Conservation (phyloP, 1,139 yeast genomes). For the Geotrichum restrictum region DNA sequence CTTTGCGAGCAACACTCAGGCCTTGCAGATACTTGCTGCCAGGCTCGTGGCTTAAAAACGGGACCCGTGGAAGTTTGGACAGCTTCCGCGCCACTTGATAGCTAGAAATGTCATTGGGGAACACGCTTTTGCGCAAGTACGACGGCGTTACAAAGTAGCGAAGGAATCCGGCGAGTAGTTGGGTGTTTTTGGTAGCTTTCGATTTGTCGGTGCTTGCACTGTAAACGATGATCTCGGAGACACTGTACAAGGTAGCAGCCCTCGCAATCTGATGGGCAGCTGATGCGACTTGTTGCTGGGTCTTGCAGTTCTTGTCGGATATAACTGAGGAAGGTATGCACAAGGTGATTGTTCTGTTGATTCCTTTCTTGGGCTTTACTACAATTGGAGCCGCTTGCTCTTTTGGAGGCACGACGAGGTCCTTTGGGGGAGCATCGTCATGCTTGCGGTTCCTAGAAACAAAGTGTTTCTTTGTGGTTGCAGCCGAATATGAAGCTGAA, state of each 20-base stretch:
- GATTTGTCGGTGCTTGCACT: conserved; percentile 33
- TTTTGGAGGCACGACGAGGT: too few relatives aligned
- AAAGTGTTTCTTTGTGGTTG: too few relatives aligned
- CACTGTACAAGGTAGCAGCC: conserved; percentile 63
- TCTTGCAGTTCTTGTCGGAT: conserved; percentile 50
- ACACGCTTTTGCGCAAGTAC: conserved; percentile 63
- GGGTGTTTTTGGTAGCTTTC: conserved; percentile 20
- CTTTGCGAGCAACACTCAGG: conserved; percentile 57
- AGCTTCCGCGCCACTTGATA: conserved; percentile 71
- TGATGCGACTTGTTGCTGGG: conserved; percentile 68
- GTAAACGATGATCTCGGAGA: conserved; percentile 67
- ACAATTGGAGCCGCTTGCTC: too few relatives aligned
- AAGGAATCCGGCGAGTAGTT: conserved; percentile 58
- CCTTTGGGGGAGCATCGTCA: too few relatives aligned
- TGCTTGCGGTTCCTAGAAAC: too few relatives aligned
- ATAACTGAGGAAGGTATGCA: conserved; percentile 67
- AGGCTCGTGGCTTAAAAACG: conserved; percentile 57
- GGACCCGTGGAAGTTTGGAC: conserved; percentile 70
- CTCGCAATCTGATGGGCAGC: conserved; percentile 76
- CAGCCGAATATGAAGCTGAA: too few relatives aligned
- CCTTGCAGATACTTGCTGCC: conserved; percentile 54
- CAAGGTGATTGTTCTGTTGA: conserved; percentile 29
- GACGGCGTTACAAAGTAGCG: conserved; percentile 88
- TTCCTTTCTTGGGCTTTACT: conserved; percentile 2
- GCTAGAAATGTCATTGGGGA: conserved; percentile 42